These are phyloP conservation scores for Talaromyces verruculosus DNA, from an alignment of 2,329 filamentous ascomycete species.

Conservation along the genomic window DNA sequence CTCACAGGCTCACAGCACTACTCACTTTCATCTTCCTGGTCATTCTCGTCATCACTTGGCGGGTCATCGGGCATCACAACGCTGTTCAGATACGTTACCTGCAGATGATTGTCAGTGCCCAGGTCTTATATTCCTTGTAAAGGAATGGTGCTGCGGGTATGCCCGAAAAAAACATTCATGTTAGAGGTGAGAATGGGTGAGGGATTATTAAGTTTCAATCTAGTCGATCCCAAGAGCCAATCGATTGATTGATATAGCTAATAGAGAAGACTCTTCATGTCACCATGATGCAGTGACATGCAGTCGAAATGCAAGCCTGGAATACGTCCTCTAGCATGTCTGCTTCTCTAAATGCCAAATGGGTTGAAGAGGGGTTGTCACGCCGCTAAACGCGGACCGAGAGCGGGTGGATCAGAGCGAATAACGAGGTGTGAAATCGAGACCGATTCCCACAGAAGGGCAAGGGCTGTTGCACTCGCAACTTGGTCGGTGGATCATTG, in stretches of 20 bases:
- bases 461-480: conserved; percentile 9
- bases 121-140: conserved; percentile 15
- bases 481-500: conserved; percentile 8
- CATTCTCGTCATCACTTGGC: conserved; percentile 12
- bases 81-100: conserved; percentile 71
- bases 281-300: background rate
- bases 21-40: background rate
- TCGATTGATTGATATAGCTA: conserved; percentile 3
- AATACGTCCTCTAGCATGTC: background rate
- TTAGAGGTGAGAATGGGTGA: conserved; percentile 4
- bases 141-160: conserved; percentile 19
- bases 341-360: background rate
- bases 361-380: conserved; percentile 8
- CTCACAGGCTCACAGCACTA: background rate
- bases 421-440: conserved; percentile 15
- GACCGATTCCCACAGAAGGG: conserved; percentile 4
- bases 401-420: conserved; percentile 19
- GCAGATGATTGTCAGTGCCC: conserved; percentile 16
- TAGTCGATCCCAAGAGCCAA: conserved; percentile 3
- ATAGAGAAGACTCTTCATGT: background rate
- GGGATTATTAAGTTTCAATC: conserved; percentile 11
- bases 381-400: conserved; percentile 22
- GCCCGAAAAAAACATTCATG: conserved; percentile 3
- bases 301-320: conserved; percentile 1
- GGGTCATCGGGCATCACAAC: conserved; percentile 68